Percentiles rank a stretch among this genome's conserved stretches.
phyloP scores from a whole-genome alignment of 768 basidiomycete genomes.

The Pisolithus tinctorius region DNA sequence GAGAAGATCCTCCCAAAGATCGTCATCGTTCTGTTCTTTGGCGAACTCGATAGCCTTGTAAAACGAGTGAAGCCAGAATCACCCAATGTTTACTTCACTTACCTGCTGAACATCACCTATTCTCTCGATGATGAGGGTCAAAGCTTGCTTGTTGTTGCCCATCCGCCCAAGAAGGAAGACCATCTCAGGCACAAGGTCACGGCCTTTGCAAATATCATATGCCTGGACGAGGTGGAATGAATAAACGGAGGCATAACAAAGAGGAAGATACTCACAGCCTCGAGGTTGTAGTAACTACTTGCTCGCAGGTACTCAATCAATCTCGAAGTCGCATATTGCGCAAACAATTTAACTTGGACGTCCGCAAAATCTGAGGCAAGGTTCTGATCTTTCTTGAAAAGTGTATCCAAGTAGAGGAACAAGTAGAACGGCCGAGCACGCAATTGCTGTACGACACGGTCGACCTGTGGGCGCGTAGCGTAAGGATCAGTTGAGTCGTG shows the following conservation, averaged over 20 bases:
- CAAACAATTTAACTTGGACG: conserved; percentile 84
- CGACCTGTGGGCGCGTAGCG: conserved; percentile 47
- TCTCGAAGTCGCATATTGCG: conserved; percentile 71
- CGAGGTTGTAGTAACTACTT: conserved; percentile 87
- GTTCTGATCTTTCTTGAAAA: conserved; percentile 82
- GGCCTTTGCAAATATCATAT: conserved; percentile 76
- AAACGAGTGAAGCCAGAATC: not conserved
- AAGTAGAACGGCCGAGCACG: conserved; percentile 70
- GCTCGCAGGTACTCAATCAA: conserved; percentile 89
- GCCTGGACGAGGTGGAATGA: conserved; percentile 43
- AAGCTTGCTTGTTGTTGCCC: conserved; percentile 95
- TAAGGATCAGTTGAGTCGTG: not conserved
- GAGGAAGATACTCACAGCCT: conserved; percentile 45
- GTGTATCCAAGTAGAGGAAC: conserved; percentile 87
- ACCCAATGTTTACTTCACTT: conserved; percentile 16
- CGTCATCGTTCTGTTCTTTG: conserved; percentile 93
- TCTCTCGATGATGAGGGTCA: conserved; percentile 92
- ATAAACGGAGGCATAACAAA: not conserved
- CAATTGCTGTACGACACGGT: conserved; percentile 84
- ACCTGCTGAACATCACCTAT: conserved; percentile 89
- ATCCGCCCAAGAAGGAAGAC: conserved; percentile 95
- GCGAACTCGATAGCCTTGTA: conserved; percentile 93
- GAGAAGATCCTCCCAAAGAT: conserved; percentile 95
- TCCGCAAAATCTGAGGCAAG: conserved; percentile 79
- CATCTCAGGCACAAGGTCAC: conserved; percentile 91